These are phyloP conservation scores for Circinella umbellata DNA, from an alignment of 371 early-diverging fungal species.

Conservation along the genomic window DNA sequence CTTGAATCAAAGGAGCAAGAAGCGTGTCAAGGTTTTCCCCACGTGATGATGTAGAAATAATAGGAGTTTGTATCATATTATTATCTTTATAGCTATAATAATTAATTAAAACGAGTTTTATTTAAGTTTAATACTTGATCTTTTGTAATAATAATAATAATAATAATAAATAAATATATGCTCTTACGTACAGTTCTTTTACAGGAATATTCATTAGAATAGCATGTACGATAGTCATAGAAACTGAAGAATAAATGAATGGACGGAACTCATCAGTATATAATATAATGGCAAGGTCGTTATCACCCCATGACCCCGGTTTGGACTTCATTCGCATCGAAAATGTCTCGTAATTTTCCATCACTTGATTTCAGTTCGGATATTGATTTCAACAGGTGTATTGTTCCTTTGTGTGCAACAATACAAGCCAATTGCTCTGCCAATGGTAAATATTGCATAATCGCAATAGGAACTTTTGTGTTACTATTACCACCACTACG, in stretches of 20 bases:
- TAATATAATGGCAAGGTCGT: neutral
- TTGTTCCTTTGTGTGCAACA: neutral
- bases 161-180: neutral
- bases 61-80: neutral
- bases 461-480: neutral
- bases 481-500: neutral
- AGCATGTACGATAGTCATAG: neutral
- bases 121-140: neutral
- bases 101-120: neutral
- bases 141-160: no score
- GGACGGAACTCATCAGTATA: neutral
- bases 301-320: neutral
- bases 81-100: neutral
- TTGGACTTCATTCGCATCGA: neutral
- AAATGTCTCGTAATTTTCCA: neutral
- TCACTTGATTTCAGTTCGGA: no score
- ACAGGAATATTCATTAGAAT: neutral
- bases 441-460: neutral
- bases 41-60: neutral
- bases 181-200: neutral
- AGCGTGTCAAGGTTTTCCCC: neutral
- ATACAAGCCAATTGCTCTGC: neutral
- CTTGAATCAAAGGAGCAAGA: neutral
- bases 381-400: neutral
- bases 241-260: neutral